Base-by-base conservation (phyloP, 495 filamentous ascomycete species). In the Venustampulla echinocandica region DNA sequence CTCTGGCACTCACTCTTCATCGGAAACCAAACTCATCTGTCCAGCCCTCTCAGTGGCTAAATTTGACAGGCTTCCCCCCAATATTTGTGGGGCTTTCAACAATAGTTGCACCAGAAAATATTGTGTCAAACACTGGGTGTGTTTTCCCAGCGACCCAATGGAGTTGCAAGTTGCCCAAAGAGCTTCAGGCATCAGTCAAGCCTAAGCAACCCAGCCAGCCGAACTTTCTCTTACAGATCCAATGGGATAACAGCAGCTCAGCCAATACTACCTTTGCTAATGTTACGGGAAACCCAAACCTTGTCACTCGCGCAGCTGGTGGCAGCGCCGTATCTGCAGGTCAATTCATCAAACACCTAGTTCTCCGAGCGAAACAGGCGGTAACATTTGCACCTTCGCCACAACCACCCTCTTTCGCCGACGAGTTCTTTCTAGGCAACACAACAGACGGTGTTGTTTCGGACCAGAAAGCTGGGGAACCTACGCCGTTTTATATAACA, bases 21-120 rank as follows among this genome's bases (percentile, higher is more conserved):
- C 69, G 64, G n/a, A 73, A 70, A 28, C 34, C 51, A 33, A 51
- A 38, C 27, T 39, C 48, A 10, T 24, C 46, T 17, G 38, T 50
- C 0, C 68, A 71, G 13, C 66, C 77, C 49, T 73, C 75, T 3
- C 66, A 75, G 24, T 95, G 84, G 78, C 70, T 93, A 24, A 95
- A 93, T 56, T 61, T 94, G 20, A 93, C 89, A 1, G 79, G 79
- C 20, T 94, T 84, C 52, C 89, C 89, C 25, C 83, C 89, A 0
- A 86, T 95, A 46, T 85, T 84, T 7, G 89, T 84, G 0, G 89
- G 89, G 1, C 69, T 93, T 43, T 69, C 80, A 22, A 93, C 88
- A 0, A 73, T 95, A 21, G 72, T 80, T 2, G 79, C 77, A 2
- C 74, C 87, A 2, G 73, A 81, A 25, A 67, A 79, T 27, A 68